Evolutionary conservation across 2,329 filamentous ascomycete genomes (phyloP).

Genomic region (Colletotrichum sp.): DNA sequence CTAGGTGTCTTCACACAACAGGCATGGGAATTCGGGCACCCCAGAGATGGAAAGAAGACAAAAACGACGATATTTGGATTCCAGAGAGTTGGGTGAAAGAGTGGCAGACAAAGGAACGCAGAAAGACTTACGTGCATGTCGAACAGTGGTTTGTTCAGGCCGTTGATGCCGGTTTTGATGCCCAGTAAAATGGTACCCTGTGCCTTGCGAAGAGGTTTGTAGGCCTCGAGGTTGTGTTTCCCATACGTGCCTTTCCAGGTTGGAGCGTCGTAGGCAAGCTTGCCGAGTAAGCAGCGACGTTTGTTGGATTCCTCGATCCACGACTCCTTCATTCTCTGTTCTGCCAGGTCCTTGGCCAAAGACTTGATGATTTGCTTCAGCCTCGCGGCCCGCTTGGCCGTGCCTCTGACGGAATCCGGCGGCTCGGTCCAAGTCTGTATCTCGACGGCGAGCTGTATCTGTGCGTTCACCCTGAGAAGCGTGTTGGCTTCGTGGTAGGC

Average conservation of each 20-base stretch:
- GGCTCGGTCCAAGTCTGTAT: too few species aligned
- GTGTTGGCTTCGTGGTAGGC: too few species aligned
- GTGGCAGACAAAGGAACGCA: not conserved
- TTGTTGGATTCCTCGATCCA: not conserved
- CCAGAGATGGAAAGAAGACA: too few species aligned
- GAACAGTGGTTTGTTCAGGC: not conserved
- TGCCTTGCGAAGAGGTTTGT: not conserved
- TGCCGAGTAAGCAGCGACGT: not conserved
- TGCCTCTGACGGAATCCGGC: too few species aligned
- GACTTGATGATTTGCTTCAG: not conserved
- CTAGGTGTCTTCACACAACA: too few species aligned
- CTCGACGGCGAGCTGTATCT: too few species aligned
- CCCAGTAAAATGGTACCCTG: not conserved
- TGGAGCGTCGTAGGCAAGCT: not conserved
- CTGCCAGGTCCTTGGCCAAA: not conserved
- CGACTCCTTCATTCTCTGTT: not conserved
- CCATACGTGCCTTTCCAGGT: not conserved
- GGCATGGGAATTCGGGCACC: too few species aligned
- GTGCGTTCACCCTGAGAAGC: too few species aligned
- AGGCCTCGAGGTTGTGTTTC: not conserved
- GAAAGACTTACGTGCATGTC: not conserved
- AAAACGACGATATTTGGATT: not conserved
- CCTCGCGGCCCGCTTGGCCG: not conserved
- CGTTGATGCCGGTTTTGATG: not conserved
- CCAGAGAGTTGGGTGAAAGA: not conserved